Percentiles rank a stretch among this genome's conserved stretches.
These are phyloP conservation scores for Podospora didyma DNA, from an alignment of 495 filamentous ascomycete species.

Conservation along the genomic window DNA sequence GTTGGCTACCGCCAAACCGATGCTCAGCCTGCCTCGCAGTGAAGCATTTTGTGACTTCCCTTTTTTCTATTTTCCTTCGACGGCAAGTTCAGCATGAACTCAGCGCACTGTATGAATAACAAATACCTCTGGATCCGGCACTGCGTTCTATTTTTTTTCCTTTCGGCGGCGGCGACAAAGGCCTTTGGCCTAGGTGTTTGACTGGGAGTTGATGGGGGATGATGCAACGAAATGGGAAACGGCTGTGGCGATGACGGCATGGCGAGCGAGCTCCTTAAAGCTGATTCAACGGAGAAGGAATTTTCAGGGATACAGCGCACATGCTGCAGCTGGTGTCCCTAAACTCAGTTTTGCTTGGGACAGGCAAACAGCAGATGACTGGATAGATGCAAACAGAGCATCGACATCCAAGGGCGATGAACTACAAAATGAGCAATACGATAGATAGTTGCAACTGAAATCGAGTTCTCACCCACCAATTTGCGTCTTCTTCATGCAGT, in stretches of 20 bases:
- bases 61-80: conserved; percentile 2
- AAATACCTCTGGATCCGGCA: conserved; percentile 14
- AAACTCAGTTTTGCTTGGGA: neutral
- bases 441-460: neutral
- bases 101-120: conserved; percentile 14
- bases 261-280: conserved; percentile 3
- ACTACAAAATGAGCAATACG: neutral
- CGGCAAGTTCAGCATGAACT: conserved; percentile 2
- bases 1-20: conserved; percentile 21
- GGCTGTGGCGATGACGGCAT: conserved; percentile 1
- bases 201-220: conserved; percentile 10
- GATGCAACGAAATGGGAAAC: conserved; percentile 18
- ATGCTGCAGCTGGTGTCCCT: neutral
- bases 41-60: conserved; percentile 4
- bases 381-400: conserved; percentile 10
- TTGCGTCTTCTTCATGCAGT: neutral
- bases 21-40: conserved; percentile 24
- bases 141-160: conserved; percentile 3
- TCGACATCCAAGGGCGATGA: neutral
- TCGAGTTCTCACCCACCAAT: neutral
- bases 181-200: conserved; percentile 13
- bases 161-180: conserved; percentile 12
- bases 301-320: neutral
- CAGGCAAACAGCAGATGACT: conserved; percentile 6
- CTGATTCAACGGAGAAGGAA: conserved; percentile 4